Evolutionary conservation across 169 alveolate genomes (phyloP), one percentile per base, ranked within the genome.

Genomic region (Plasmodium sp.): DNA sequence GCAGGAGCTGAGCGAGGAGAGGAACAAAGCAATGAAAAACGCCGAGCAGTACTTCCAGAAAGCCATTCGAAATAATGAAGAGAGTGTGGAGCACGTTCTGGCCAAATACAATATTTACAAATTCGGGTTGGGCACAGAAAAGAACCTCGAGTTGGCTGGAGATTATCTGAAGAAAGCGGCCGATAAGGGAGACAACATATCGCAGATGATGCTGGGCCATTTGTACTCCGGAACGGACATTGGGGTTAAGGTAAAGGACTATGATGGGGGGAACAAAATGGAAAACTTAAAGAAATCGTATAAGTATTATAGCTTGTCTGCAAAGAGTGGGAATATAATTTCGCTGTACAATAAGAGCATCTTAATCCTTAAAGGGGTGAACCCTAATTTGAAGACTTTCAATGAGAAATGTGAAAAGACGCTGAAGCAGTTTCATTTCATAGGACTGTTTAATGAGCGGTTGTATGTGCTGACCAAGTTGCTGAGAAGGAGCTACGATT

Each of bases 121-220:
- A 7, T 95, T 96, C 73, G 98, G 98, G 16, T 75, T 97, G 31
- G 98, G 98, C 0, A 95, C 83, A 72, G 93, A 93, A 62, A 86
- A 95, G 79, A 97, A 97, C 84, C 81, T 97, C 1, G 95, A 95
- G 33, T 84, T 94, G 72, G 98, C 98, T 4, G 98, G 98, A 12
- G 77, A 96, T 48, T 92, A 96, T 91, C 94, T 97, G 56, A 95
- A 96, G 34, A 93, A 93, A 18, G 96, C 98, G 31, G 98, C 98
- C 33, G 98, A 97, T 84, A 83, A 96, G 22, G 98, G 98, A 7
- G 98, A 97, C 45, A 96, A 94, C 10, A 96, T 95, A 31, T 96
- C 98, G 16, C 98, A 97, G 80, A 91, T 97, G 95, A 92, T 97
- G 56, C 92, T 97, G 94, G 98, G 98, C 0, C 98, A 97, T 91